phyloP scores from a whole-genome alignment of 2,329 filamentous ascomycete species.

The Sporothrix luriei region DNA sequence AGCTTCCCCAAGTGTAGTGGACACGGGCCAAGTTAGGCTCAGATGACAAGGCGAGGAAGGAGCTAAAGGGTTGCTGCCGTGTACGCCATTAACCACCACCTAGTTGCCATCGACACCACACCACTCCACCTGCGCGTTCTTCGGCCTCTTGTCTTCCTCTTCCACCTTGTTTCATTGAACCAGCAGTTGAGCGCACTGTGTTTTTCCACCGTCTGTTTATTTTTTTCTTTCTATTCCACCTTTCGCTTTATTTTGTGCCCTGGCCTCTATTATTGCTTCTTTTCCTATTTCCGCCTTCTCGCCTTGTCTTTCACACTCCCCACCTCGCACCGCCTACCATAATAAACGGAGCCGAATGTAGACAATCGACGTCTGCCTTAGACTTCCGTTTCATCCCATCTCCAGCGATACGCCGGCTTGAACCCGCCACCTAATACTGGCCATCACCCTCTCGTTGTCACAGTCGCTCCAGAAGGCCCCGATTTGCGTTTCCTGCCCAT shows the following conservation, averaged over 20 bases:
- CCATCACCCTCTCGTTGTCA: neutral
- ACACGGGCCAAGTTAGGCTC: slow-evolving; percentile 21
- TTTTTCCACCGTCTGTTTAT: neutral
- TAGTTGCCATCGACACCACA: slow-evolving; percentile 5
- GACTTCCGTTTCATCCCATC: neutral
- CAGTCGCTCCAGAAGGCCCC: neutral
- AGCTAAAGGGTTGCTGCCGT: slow-evolving; percentile 14
- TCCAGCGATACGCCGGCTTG: neutral
- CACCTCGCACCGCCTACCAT: slow-evolving; percentile 5
- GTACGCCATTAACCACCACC: slow-evolving; percentile 15
- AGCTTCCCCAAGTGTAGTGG: neutral
- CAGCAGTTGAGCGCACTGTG: neutral
- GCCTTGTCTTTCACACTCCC: neutral
- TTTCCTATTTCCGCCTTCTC: neutral
- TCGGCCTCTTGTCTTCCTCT: slow-evolving; percentile 1
- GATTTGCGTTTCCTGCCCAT: neutral
- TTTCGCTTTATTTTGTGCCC: neutral
- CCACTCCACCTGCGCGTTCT: slow-evolving; percentile 1
- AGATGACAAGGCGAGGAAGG: slow-evolving; percentile 23
- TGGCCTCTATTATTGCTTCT: neutral
- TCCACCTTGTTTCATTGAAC: neutral
- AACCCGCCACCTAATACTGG: neutral
- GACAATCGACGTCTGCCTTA: slow-evolving; percentile 19
- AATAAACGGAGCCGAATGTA: slow-evolving; percentile 14
- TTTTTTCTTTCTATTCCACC: neutral